Conservation (phyloP, 768 basidiomycete species). For the Lactarius vividus region DNA sequence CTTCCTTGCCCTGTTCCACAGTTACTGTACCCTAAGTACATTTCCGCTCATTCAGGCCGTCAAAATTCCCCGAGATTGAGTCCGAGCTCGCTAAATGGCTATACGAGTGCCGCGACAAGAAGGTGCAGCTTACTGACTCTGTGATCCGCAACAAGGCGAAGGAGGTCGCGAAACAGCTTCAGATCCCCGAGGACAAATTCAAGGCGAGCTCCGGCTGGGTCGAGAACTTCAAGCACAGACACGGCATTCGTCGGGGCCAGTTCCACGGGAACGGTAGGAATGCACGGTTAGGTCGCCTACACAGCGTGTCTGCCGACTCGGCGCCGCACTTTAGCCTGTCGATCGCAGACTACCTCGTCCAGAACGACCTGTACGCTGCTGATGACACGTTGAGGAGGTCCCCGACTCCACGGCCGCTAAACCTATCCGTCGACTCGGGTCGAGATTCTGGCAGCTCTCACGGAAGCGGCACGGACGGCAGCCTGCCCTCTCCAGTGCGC, state of each 20-base stretch:
- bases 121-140: conserved; percentile 59
- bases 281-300: conserved; percentile 21
- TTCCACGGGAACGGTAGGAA: conserved; percentile 46
- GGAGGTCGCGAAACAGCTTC: conserved; percentile 54
- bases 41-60: conserved; percentile 47
- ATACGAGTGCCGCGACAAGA: conserved; percentile 48
- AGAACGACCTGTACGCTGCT: conserved; percentile 21
- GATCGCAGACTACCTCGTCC: conserved; percentile 25
- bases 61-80: conserved; percentile 81
- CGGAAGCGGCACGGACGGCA: conserved; percentile 21
- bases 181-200: conserved; percentile 69
- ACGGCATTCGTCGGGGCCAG: conserved; percentile 67
- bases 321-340: conserved; percentile 21
- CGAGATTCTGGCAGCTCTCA: conserved; percentile 12
- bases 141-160: conserved; percentile 64
- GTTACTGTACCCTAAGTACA: conserved; percentile 16
- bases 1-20: conserved; percentile 7
- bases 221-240: conserved; percentile 86
- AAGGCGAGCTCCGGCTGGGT: conserved; percentile 93
- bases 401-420: conserved; percentile 21
- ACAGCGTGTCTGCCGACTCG: conserved; percentile 12
- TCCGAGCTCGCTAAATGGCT: conserved; percentile 60
- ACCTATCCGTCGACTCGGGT: conserved; percentile 19
- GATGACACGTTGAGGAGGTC: conserved; percentile 27
- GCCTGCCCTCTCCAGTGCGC: conserved; percentile 19